phyloP scores from a whole-genome alignment of 306 rosid species.

The Rosa chinensis region DNA sequence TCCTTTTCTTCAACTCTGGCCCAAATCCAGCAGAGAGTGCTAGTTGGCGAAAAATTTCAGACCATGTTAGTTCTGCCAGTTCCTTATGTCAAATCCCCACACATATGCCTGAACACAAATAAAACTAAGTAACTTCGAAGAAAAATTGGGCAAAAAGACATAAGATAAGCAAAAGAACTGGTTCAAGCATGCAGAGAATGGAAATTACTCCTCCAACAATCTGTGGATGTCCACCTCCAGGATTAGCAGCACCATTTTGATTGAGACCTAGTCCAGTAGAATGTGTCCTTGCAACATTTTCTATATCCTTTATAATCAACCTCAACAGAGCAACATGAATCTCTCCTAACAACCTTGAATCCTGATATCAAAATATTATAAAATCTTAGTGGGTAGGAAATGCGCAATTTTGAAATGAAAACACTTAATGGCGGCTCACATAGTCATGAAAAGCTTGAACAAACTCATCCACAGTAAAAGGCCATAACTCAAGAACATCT shows the following conservation, averaged over 20 bases:
- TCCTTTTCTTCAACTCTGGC: conserved; percentile 82
- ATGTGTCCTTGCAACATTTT: conserved; percentile 98
- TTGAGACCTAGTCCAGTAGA: conserved; percentile 74
- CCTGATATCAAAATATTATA: conserved; percentile 54
- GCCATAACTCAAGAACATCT: conserved; percentile 93
- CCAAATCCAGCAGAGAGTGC: conserved; percentile 95
- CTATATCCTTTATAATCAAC: conserved; percentile 89
- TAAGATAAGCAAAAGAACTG: background rate
- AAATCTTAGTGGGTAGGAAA: conserved; percentile 17
- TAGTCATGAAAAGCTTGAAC: conserved; percentile 93
- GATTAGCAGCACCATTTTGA: conserved; percentile 90
- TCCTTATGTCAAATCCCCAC: conserved; percentile 97
- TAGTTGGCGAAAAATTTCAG: conserved; percentile 87
- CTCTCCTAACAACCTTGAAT: conserved; percentile 94
- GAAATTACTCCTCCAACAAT: conserved; percentile 92
- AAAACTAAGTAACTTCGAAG: conserved; percentile 19
- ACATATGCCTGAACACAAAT: conserved; percentile 68
- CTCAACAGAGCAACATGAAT: conserved; percentile 84
- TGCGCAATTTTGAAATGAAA: conserved; percentile 28
- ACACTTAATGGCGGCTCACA: conserved; percentile 50
- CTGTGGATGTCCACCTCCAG: conserved; percentile 97
- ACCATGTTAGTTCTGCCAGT: conserved; percentile 98
- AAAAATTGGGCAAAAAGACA: conserved; percentile 1
- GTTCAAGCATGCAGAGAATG: background rate
- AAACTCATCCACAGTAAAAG: conserved; percentile 95